Conservation (phyloP, 495 filamentous ascomycete genomes). For the Xylaria sp. region DNA sequence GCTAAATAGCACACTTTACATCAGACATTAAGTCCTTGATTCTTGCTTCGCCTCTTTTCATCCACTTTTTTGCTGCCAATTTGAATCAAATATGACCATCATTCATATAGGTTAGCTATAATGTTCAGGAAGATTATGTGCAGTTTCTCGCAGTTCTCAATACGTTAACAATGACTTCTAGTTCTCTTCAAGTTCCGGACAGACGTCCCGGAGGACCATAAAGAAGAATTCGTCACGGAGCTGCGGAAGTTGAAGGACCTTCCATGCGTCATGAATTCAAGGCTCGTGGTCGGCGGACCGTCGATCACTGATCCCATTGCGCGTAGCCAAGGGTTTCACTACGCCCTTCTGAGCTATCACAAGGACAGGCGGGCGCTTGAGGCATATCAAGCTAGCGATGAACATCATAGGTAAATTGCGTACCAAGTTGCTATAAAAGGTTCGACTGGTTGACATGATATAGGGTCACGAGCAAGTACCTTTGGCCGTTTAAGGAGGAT, state of each 20-base stretch:
- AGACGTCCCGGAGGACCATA: conserved; percentile 43
- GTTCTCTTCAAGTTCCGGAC: conserved; percentile 56
- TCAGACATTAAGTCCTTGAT: not conserved
- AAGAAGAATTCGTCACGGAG: conserved; percentile 49
- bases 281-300: conserved; percentile 54
- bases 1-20: too few relatives aligned
- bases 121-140: not conserved
- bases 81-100: not conserved
- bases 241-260: conserved; percentile 52
- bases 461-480: conserved; percentile 53
- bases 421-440: not conserved
- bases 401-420: conserved; percentile 51
- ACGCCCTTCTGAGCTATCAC: conserved; percentile 55
- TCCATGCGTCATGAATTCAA: conserved; percentile 48
- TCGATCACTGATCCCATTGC: conserved; percentile 54
- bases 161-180: conserved; percentile 21
- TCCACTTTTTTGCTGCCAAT: not conserved
- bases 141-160: too few relatives aligned
- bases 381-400: conserved; percentile 56
- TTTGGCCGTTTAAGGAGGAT: conserved; percentile 58
- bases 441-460: not conserved
- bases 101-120: conserved; percentile 4
- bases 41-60: not conserved
- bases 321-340: conserved; percentile 56
- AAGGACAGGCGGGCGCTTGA: conserved; percentile 48